Percentiles rank a stretch among this genome's conserved stretches.
Conservation (phyloP, 2,329 filamentous ascomycete species). For the Xylaria sp. region DNA sequence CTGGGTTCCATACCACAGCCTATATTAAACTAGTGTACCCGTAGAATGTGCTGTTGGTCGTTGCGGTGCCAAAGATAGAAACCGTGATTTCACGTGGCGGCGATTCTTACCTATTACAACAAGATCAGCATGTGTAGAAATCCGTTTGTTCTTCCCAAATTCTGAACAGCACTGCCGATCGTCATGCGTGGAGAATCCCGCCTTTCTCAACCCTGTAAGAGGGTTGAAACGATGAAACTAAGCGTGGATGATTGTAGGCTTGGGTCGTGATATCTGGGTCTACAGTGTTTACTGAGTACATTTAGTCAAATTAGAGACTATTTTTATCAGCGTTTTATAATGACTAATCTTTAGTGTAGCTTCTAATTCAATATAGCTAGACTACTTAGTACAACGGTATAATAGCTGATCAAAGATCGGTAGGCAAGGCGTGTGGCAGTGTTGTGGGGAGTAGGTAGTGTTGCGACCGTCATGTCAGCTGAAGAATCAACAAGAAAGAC, state of each 20-base stretch:
- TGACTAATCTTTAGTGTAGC: background rate
- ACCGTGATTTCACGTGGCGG: conserved; percentile 31
- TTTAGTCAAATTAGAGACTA: conserved; percentile 9
- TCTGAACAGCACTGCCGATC: conserved; percentile 25
- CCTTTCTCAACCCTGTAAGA: conserved; percentile 23
- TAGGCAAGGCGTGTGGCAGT: conserved; percentile 9
- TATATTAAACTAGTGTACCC: background rate
- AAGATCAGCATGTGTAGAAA: conserved; percentile 15
- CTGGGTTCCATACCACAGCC: background rate
- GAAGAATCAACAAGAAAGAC: background rate
- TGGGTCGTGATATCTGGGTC: background rate
- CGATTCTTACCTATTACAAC: conserved; percentile 24
- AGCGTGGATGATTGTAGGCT: background rate
- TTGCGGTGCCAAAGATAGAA: conserved; percentile 29
- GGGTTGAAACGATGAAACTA: conserved; percentile 19
- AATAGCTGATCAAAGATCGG: conserved; percentile 25
- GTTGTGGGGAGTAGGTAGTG: background rate
- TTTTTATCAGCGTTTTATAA: conserved; percentile 28
- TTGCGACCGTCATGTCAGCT: conserved; percentile 5
- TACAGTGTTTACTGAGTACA: background rate
- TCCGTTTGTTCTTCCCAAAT: conserved; percentile 11
- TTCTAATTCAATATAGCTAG: background rate
- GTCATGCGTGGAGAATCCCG: conserved; percentile 27
- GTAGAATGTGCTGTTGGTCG: background rate
- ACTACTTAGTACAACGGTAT: background rate